phyloP scores from a whole-genome alignment of 805 yeast genomes.

The Jamesozyma gamospora region DNA sequence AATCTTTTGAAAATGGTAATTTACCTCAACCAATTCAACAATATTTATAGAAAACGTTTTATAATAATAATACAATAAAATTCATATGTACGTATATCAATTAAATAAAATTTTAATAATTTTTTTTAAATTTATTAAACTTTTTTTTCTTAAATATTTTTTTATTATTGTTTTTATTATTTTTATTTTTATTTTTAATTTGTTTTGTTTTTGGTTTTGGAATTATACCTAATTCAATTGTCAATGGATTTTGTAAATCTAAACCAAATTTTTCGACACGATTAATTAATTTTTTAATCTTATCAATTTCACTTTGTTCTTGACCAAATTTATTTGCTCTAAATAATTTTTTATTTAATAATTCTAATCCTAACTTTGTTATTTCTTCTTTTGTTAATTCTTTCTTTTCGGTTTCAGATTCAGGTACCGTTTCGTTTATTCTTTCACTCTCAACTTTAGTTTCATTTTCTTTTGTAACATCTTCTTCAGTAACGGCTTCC shows the following conservation, averaged over 20 bases:
- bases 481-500: background rate
- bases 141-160: constrained; percentile 2
- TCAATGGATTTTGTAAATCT: constrained; percentile 53
- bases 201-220: constrained; percentile 12
- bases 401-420: constrained; percentile 4
- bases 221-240: constrained; percentile 54
- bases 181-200: constrained; percentile 4
- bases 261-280: constrained; percentile 75
- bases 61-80: no score
- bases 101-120: no score
- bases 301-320: constrained; percentile 50
- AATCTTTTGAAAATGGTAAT: constrained; percentile 20
- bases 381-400: constrained; percentile 56
- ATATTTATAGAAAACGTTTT: constrained; percentile 14
- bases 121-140: background rate
- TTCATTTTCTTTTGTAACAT: background rate
- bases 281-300: constrained; percentile 41
- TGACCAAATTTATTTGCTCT: constrained; percentile 75
- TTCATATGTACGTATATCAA: no score
- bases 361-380: constrained; percentile 55
- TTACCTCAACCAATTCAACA: constrained; percentile 27
- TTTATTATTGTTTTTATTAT: constrained; percentile 4
- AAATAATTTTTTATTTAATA: constrained; percentile 53
- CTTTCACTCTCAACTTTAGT: no score
- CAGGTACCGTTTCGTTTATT: background rate